Conservation (phyloP, 495 filamentous ascomycete genomes). For the Aspergillus incahuasiensis region DNA sequence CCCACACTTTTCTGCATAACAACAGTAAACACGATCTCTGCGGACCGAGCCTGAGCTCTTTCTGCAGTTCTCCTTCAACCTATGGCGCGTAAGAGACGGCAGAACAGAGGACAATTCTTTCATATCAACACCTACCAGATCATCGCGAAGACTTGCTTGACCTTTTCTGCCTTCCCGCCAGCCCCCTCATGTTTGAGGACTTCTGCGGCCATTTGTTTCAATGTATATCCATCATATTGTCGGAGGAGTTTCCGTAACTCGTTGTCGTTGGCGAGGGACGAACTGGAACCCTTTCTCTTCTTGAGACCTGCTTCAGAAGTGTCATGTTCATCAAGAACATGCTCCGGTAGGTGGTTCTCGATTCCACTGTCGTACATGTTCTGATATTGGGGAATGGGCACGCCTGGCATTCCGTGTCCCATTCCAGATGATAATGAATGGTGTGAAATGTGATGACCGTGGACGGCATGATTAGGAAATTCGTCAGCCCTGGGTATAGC, state of each 20-base stretch:
- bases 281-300: slow-evolving; percentile 63
- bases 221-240: slow-evolving; percentile 64
- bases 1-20: slow-evolving; percentile 85
- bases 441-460: slow-evolving; percentile 39
- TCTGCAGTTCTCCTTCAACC: slow-evolving; percentile 78
- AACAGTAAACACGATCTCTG: slow-evolving; percentile 85
- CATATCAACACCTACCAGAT: slow-evolving; percentile 68
- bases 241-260: slow-evolving; percentile 83
- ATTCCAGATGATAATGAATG: slow-evolving; percentile 35
- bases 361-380: slow-evolving; percentile 58
- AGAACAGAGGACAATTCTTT: not conserved
- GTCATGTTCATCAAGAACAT: slow-evolving; percentile 58
- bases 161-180: slow-evolving; percentile 74
- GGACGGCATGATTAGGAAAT: slow-evolving; percentile 47
- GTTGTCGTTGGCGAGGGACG: slow-evolving; percentile 81
- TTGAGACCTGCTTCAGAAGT: slow-evolving; percentile 56
- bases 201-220: slow-evolving; percentile 81
- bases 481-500: slow-evolving; percentile 43
- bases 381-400: slow-evolving; percentile 52
- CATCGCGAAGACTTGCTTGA: slow-evolving; percentile 97
- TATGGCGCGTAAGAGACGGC: slow-evolving; percentile 32
- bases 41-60: slow-evolving; percentile 81
- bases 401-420: slow-evolving; percentile 24
- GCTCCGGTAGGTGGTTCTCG: slow-evolving; percentile 62
- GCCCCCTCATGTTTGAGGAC: slow-evolving; percentile 70